Evolutionary conservation across 1,284 basidiomycete genomes (phyloP), one percentile per base, ranked within the genome.

Genomic region (Cutaneotrichosporon arboriforme): DNA sequence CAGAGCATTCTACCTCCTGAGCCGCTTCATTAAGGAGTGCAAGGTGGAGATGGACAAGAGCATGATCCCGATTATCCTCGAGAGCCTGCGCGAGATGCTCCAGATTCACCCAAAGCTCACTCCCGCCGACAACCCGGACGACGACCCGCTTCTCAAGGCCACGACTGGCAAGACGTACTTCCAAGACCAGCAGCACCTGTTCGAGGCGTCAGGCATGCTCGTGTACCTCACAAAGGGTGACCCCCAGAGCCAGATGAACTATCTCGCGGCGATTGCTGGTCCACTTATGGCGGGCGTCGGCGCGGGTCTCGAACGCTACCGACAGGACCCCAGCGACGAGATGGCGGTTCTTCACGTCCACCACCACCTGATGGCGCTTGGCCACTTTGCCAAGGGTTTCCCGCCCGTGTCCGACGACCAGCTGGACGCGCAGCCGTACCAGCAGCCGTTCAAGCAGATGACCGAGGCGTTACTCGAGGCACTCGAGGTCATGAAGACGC

Each of bases 351-450:
- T 97, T 43, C 86, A 86, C 69, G 84, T 92, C n/a, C 96, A 98
- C 68, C 94, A 98, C 75, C 81, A 88, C 61, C 88, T 98, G 68
- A 88, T 97, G 82, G 94, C 93, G 1, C 79, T 97, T 13, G 93
- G 93, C 15, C 90, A 90, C 66, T 83, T 98, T 50, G 89, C 92
- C 44, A 97, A 97, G 76, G 97, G 97, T 8, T 98, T 98, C 77
- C 96, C 96, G 0, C 87, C 90, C 67, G 87, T 85, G 64, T 86
- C 86, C 26, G 83, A 81, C 31, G 80, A 81, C 10, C 77, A 85
- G 4, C 84, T 85, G 60, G 80, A 84, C n/a, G 76, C 84, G 18
- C 87, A 90, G 3, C 85, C 86, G 0, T 81, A 81, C 73, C 76
- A 91, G 52, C 82, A 85, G 50, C 84, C 94, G 13, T 94, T 98